Evolutionary conservation across 2,329 filamentous ascomycete genomes (phyloP).

Genomic region (Pseudogymnoascus sp.): DNA sequence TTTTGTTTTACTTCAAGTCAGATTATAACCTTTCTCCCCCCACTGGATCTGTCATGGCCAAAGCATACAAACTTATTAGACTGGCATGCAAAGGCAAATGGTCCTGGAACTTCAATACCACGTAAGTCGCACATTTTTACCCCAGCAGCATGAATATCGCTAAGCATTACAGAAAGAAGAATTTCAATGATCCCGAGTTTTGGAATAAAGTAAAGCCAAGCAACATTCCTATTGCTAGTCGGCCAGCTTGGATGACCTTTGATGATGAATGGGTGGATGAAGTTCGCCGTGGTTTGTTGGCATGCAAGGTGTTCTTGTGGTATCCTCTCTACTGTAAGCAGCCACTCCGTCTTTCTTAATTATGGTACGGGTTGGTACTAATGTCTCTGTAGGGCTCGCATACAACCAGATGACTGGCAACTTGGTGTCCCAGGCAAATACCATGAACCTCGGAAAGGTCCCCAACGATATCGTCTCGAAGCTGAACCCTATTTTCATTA

Average conservation of each 20-base stretch:
- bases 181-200: constrained; percentile 45
- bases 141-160: not conserved
- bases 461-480: constrained; percentile 75
- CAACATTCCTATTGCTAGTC: constrained; percentile 44
- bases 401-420: constrained; percentile 57
- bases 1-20: constrained; percentile 52
- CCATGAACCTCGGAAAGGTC: constrained; percentile 60
- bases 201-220: constrained; percentile 66
- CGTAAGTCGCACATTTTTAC: not conserved
- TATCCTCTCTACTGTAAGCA: constrained; percentile 37
- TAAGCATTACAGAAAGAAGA: constrained; percentile 28
- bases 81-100: constrained; percentile 58
- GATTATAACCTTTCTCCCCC: constrained; percentile 57
- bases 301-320: constrained; percentile 61
- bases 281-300: constrained; percentile 60
- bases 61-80: constrained; percentile 54
- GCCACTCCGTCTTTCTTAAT: constrained; percentile 22
- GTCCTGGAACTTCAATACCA: constrained; percentile 50
- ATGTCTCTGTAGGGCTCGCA: constrained; percentile 36
- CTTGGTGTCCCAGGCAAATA: constrained; percentile 55
- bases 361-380: constrained; percentile 52
- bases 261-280: constrained; percentile 80
- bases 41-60: constrained; percentile 63
- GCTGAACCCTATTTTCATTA: constrained; percentile 66
- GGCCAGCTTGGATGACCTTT: constrained; percentile 70